phyloP scores from a whole-genome alignment of 148 eudicot species.

The Vaccinium darrowii region DNA sequence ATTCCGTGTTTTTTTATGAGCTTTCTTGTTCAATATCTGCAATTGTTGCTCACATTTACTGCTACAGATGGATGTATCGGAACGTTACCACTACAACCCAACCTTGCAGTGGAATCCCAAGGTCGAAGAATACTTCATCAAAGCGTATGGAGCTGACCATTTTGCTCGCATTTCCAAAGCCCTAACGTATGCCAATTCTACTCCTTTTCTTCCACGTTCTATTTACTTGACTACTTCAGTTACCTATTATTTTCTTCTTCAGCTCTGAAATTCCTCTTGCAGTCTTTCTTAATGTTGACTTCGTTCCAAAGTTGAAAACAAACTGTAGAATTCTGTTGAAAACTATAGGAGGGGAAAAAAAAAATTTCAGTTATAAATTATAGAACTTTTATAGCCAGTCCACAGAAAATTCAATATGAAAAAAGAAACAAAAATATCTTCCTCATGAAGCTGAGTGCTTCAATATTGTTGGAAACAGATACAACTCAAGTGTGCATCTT shows the following conservation, averaged over 20 bases:
- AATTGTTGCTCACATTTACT: not conserved
- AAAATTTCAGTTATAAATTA: not conserved
- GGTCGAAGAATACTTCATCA: slow-evolving; percentile 74
- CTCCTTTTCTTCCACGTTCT: not conserved
- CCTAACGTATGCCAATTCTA: slow-evolving; percentile 42
- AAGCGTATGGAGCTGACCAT: slow-evolving; percentile 81
- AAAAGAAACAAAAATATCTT: not conserved
- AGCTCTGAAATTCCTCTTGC: not conserved
- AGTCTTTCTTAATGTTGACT: not conserved
- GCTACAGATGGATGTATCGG: slow-evolving; percentile 45
- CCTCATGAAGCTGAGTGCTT: not conserved
- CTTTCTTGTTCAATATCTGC: not conserved
- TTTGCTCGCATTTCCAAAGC: slow-evolving; percentile 73
- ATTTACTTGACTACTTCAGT: not conserved
- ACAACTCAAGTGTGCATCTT: not conserved
- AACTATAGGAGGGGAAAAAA: not conserved
- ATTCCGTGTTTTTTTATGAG: not conserved
- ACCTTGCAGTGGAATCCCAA: slow-evolving; percentile 66
- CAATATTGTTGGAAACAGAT: not conserved
- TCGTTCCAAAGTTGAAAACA: too few relatives aligned
- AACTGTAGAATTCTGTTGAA: not conserved
- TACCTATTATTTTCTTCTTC: not conserved
- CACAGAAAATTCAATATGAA: not conserved
- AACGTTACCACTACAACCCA: slow-evolving; percentile 71
- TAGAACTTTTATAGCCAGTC: not conserved